Evolutionary conservation across 2,329 filamentous ascomycete genomes (phyloP), one percentile per base, ranked within the genome.

Genomic region (Botrytis elliptica): DNA sequence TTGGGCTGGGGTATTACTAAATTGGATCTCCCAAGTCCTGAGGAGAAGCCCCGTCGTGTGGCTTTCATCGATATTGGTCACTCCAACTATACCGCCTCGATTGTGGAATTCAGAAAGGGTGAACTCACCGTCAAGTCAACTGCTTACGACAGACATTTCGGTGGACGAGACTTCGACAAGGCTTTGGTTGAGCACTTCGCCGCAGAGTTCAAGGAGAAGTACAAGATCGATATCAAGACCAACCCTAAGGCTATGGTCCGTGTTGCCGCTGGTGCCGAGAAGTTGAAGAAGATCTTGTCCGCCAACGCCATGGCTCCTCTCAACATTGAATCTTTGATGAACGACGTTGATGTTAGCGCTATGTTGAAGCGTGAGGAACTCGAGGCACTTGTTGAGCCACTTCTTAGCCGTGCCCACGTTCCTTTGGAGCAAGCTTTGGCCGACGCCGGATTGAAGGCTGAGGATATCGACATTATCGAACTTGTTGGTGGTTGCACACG

Each of bases 271-370:
- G 94, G 93, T 73, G 94, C 95, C 72, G 96, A 99, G 88, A 98
- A 97, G 89, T 86, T 97, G 82, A 99, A 99, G 91, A 98, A 98
- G 90, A 91, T 98, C 73, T 87, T 99, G 73, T 98, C 95, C 52
- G 96, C 96, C 82, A 98, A 98, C 86, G 92, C 95, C 79, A 89
- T 92, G 81, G 94, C 95, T 29, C 94, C 95, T 68, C 85, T 99
- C 83, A 98, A 95, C 88, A 97, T 99, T 81, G 96, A 99, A 87
- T 98, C 95, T 52, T 87, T 99, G 79, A 98, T 99, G 95, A 97
- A 98, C 84, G 96, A 99, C 83, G 87, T 97, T 75, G 96, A 99
- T 83, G 96, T 97, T 55, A 90, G 89, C 71, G 87, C 92, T 75
- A 92, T 97, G 88, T 88, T 99, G 81, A 98, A 95, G 83, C 92